Conservation (phyloP, 129 eudicot species). For the Flaveria ramosissima region DNA sequence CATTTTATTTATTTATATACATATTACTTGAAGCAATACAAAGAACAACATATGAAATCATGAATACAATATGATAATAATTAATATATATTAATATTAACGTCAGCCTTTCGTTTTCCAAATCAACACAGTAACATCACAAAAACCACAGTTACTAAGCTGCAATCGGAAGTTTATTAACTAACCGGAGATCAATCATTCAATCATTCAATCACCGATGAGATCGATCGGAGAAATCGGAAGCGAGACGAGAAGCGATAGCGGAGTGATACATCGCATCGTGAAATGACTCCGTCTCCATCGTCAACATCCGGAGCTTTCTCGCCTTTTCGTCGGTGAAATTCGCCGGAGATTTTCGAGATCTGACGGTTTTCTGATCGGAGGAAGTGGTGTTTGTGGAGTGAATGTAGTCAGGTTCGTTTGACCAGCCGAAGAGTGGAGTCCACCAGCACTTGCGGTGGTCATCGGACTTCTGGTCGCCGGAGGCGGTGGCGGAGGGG, state of each 20-base stretch:
- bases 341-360: constrained; percentile 43
- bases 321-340: constrained; percentile 80
- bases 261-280: constrained; percentile 89
- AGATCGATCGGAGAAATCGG: constrained; percentile 51
- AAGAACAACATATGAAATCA: neutral
- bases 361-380: constrained; percentile 19
- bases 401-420: constrained; percentile 56
- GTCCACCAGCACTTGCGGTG: constrained; percentile 58
- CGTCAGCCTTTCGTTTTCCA: neutral
- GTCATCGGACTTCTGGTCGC: constrained; percentile 16
- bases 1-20: neutral
- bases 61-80: neutral
- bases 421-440: constrained; percentile 72
- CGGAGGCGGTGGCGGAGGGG: constrained; percentile 34
- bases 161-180: no score
- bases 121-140: neutral
- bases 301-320: constrained; percentile 64
- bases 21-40: neutral
- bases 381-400: constrained; percentile 8
- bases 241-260: constrained; percentile 80
- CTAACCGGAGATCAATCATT: neutral
- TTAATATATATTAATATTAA: neutral
- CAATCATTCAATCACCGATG: constrained; percentile 18
- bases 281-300: constrained; percentile 49
- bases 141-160: neutral